Evolutionary conservation across 352 stramenopile species (phyloP), one percentile per base, ranked within the genome.

Genomic region (Globisporangium camurandrum): DNA sequence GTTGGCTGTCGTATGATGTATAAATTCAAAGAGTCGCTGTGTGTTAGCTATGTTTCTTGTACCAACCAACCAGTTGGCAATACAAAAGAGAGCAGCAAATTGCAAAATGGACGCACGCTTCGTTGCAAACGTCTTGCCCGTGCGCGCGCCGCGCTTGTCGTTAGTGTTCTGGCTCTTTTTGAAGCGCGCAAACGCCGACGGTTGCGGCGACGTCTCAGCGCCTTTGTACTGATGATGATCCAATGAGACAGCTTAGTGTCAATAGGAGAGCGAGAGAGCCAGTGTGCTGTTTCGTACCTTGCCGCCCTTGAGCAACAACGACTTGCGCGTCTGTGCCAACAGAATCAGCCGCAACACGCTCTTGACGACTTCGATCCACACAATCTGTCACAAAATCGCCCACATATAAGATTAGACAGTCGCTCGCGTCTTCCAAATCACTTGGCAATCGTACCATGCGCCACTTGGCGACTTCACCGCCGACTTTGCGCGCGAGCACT

Each of bases 291-390:
- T 24, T 10, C 54, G 23, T 34, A 85, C 71, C 55, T 79, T 88
- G 51, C 75, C 79, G 31, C 69, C 72, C 47, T 66, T 64, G 17
- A 84, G 46, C 6, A 91, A 65, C 59, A 91, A 69, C 1, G 49
- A 60, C 41, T 67, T 71, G 50, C 71, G 76, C 52, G 72, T 64
- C 42, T 88, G 79, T 19, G 71, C 36, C 22, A 93, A 59, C 30
- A 93, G 54, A 33, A 88, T 28, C 10, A 93, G 46, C 24, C 81
- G 82, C 31, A 83, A 71, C 9, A 85, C 57, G 26, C 71, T 66
- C 61, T 93, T 93, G 51, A 86, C 65, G 19, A 83, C 40, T 48
- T 93, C 82, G 10, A 93, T 51, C 67, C 67, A 82, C 11, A 91
- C 70, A 66, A 93, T 91, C 64, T 86, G 62, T 27, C 5, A 39